Percentiles rank a stretch among this genome's conserved stretches.
Conservation (phyloP, 148 eudicot genomes). For the Heliamphora exappendiculata region DNA sequence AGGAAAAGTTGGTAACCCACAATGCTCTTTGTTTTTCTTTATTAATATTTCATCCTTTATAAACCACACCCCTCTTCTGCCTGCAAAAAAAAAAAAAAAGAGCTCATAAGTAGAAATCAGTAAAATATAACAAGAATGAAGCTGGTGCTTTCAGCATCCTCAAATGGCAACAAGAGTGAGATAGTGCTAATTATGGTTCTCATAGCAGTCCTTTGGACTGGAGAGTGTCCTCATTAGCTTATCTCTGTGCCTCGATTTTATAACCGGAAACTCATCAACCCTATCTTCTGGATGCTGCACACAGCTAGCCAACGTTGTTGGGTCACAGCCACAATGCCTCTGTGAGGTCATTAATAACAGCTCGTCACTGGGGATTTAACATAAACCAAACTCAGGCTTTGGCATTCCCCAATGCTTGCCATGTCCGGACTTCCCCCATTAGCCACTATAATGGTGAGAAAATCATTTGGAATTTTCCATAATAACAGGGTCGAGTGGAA, state of each 20-base stretch:
- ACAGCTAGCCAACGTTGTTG: conserved; percentile 32
- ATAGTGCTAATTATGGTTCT: conserved; percentile 9
- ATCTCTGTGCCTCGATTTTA: conserved; percentile 43
- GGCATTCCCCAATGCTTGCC: conserved; percentile 42
- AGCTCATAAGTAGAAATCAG: background rate
- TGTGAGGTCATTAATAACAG: conserved; percentile 40
- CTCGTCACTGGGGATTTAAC: conserved; percentile 28
- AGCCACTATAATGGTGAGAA: conserved; percentile 38
- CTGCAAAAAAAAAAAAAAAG: background rate
- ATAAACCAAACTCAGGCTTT: conserved; percentile 45
- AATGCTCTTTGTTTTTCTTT: background rate
- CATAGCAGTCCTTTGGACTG: conserved; percentile 18
- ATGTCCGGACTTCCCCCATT: conserved; percentile 41
- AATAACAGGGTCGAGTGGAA: background rate
- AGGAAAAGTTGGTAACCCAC: conserved; percentile 21
- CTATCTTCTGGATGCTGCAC: conserved; percentile 37
- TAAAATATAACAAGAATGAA: background rate
- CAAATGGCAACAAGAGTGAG: conserved; percentile 12
- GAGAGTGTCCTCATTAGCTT: conserved; percentile 32
- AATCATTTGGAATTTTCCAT: background rate
- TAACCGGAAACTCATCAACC: conserved; percentile 30
- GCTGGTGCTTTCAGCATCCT: background rate
- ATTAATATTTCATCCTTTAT: background rate
- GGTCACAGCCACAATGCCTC: conserved; percentile 36
- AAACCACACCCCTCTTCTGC: background rate